Conservation (phyloP, 345 rosid species). For the Tarenaya hassleriana region DNA sequence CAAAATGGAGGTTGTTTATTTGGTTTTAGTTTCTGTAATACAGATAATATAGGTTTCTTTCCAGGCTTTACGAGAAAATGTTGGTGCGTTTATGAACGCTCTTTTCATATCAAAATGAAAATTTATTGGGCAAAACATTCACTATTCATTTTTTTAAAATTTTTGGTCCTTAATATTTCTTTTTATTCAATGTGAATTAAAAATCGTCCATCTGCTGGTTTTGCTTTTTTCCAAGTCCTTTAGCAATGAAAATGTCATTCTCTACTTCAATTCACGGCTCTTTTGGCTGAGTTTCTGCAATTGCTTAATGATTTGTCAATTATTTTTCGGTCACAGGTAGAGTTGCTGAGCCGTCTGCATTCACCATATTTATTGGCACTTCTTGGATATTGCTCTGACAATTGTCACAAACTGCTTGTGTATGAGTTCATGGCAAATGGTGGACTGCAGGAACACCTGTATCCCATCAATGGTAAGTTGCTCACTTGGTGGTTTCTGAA, state of each 20-base stretch:
- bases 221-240: not conserved
- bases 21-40: not conserved
- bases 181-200: too few relatives aligned
- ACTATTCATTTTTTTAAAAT: too few relatives aligned
- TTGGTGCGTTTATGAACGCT: slow-evolving; percentile 89
- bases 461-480: slow-evolving; percentile 55
- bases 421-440: slow-evolving; percentile 87
- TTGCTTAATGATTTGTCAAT: slow-evolving; percentile 19
- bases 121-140: too few relatives aligned
- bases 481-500: too few relatives aligned
- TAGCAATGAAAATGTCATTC: not conserved
- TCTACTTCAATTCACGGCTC: not conserved
- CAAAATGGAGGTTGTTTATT: slow-evolving; percentile 60
- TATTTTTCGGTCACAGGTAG: slow-evolving; percentile 45
- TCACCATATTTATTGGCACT: slow-evolving; percentile 69
- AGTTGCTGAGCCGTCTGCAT: slow-evolving; percentile 61
- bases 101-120: too few relatives aligned
- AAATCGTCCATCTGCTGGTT: too few relatives aligned
- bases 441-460: slow-evolving; percentile 77
- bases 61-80: slow-evolving; percentile 60
- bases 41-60: not conserved
- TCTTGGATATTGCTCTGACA: slow-evolving; percentile 78
- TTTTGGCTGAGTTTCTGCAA: not conserved
- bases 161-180: too few relatives aligned
- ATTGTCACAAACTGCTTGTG: slow-evolving; percentile 53